Conservation (phyloP, 23 red algal species). For the Gracilaria caudata region DNA sequence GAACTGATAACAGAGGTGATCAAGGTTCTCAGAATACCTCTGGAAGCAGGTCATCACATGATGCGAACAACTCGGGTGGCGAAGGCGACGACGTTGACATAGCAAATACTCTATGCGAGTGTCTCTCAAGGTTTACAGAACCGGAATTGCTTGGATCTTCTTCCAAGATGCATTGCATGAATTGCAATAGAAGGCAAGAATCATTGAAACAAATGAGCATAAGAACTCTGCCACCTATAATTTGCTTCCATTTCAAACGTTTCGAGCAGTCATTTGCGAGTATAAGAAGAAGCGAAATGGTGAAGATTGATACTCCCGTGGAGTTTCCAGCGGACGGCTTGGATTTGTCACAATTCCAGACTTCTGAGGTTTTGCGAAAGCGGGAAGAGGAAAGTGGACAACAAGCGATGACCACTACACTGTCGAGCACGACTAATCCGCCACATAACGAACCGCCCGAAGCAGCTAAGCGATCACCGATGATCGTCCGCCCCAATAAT, state of each 20-base stretch:
- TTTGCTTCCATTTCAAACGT: constrained; percentile 96
- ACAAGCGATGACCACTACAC: neutral
- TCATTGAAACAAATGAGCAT: constrained; percentile 86
- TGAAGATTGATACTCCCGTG: constrained; percentile 87
- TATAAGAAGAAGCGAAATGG: constrained; percentile 61
- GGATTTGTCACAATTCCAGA: constrained; percentile 77
- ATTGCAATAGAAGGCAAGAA: constrained; percentile 55
- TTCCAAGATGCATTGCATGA: constrained; percentile 67
- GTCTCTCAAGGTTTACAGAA: constrained; percentile 79
- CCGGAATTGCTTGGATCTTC: constrained; percentile 71
- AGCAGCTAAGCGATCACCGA: neutral
- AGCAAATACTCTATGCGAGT: constrained; percentile 71
- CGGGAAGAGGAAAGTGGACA: neutral
- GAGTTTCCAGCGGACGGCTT: constrained; percentile 78
- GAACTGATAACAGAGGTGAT: constrained; percentile 29
- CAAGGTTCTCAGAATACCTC: neutral
- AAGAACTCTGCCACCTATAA: constrained; percentile 77
- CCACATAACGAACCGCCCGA: neutral
- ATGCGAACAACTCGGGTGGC: constrained; percentile 28
- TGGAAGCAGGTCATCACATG: constrained; percentile 14
- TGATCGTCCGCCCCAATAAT: constrained; percentile 17
- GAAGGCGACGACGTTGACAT: constrained; percentile 43
- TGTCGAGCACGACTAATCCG: neutral
- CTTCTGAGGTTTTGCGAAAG: constrained; percentile 38
- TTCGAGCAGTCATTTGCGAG: constrained; percentile 83